Conservation (phyloP, 345 rosid genomes). For the Syzygium oleosum region DNA sequence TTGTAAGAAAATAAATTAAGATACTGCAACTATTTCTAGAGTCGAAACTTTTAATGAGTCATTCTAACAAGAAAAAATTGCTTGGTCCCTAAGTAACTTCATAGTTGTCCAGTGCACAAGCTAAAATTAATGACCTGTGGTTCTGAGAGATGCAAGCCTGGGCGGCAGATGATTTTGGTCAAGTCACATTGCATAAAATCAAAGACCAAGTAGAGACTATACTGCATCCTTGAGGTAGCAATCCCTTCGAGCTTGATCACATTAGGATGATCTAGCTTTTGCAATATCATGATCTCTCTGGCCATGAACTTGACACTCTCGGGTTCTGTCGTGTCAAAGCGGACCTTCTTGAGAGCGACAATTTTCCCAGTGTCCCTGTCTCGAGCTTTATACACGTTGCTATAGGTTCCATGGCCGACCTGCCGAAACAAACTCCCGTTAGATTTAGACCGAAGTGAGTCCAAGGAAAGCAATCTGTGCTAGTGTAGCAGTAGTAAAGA, state of each 20-base stretch:
- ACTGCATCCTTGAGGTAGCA: constrained; percentile 89
- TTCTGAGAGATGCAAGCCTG: constrained; percentile 57
- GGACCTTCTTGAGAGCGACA: constrained; percentile 83
- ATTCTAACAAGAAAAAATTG: not conserved
- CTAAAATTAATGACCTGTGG: constrained; percentile 38
- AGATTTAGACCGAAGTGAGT: not conserved
- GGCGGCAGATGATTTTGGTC: constrained; percentile 53
- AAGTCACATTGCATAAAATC: constrained; percentile 68
- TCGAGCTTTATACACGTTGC: constrained; percentile 86
- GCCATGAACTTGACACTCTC: constrained; percentile 92
- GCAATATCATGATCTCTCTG: constrained; percentile 69
- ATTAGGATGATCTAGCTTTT: constrained; percentile 72
- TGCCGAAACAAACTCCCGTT: constrained; percentile 8
- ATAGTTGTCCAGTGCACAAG: not conserved
- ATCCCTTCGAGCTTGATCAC: constrained; percentile 76
- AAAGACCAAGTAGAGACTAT: constrained; percentile 78
- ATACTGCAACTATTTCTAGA: not conserved
- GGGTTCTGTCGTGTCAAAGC: constrained; percentile 78
- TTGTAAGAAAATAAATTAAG: not conserved
- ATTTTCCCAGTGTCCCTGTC: constrained; percentile 61
- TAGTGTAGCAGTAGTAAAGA: not conserved
- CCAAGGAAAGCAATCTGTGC: not conserved
- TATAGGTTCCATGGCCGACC: constrained; percentile 90
- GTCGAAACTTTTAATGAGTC: not conserved
- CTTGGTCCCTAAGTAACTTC: not conserved